phyloP scores from a whole-genome alignment of 805 yeast genomes.

The Monosporozyma siamensis region DNA sequence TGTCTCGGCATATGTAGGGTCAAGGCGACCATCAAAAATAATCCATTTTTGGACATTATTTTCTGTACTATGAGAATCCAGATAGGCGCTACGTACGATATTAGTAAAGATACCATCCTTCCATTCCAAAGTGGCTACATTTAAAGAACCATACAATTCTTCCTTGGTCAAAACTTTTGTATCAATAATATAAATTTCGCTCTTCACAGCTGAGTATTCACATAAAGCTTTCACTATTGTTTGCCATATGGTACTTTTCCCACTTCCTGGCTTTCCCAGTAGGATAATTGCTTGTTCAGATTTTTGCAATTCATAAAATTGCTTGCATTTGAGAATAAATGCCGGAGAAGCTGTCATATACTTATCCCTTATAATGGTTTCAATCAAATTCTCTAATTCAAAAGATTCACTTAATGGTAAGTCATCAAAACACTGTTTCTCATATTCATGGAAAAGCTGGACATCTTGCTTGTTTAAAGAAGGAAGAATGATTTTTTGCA shows the following conservation, averaged over 20 bases:
- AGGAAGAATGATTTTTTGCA: conserved; percentile 50
- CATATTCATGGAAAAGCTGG: conserved; percentile 23
- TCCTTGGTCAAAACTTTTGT: conserved; percentile 67
- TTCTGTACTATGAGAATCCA: not conserved
- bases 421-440: not conserved
- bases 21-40: conserved; percentile 85
- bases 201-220: conserved; percentile 26
- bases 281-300: conserved; percentile 73
- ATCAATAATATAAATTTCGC: conserved; percentile 44
- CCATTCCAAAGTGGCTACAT: conserved; percentile 81
- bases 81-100: not conserved
- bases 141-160: conserved; percentile 59
- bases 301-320: conserved; percentile 50
- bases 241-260: conserved; percentile 53
- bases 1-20: conserved; percentile 89
- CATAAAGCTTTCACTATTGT: conserved; percentile 39
- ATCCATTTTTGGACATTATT: conserved; percentile 62
- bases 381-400: conserved; percentile 10
- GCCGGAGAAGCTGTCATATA: conserved; percentile 28
- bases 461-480: conserved; percentile 51
- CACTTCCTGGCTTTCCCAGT: conserved; percentile 68
- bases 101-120: conserved; percentile 55
- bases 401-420: conserved; percentile 4
- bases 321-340: conserved; percentile 50
- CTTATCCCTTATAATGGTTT: conserved; percentile 29